A percentile compares a stretch with the other conserved stretches of the same genome.
Conservation (phyloP, 108 stramenopile species). For the Chaetoceros muelleri region DNA sequence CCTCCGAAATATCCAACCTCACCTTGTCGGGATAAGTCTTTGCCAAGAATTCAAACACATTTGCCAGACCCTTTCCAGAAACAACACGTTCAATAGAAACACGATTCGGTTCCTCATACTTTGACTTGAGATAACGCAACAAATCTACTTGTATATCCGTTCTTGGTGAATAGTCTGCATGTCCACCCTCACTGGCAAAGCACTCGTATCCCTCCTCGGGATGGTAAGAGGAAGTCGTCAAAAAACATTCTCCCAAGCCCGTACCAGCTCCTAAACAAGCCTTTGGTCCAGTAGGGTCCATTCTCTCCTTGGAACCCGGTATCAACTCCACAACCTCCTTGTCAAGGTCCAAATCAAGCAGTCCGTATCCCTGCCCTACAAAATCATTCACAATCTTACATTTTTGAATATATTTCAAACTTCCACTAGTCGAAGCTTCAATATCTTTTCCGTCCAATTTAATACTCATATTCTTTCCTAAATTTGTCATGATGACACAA, state of each 20-base stretch:
- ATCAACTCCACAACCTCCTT: slow-evolving; percentile 44
- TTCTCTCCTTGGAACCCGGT: slow-evolving; percentile 33
- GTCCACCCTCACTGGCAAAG: slow-evolving; percentile 94
- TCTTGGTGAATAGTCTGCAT: slow-evolving; percentile 88
- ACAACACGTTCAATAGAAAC: slow-evolving; percentile 94
- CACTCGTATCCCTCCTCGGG: slow-evolving; percentile 65
- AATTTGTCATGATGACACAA: slow-evolving; percentile 69
- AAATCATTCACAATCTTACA: slow-evolving; percentile 93
- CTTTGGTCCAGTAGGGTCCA: slow-evolving; percentile 65
- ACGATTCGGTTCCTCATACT: slow-evolving; percentile 48
- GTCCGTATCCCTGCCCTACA: slow-evolving; percentile 92
- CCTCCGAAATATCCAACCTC: slow-evolving; percentile 44
- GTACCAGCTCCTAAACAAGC: slow-evolving; percentile 95
- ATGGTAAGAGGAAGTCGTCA: slow-evolving; percentile 43
- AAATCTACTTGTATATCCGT: slow-evolving; percentile 66
- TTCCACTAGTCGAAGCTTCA: slow-evolving; percentile 21
- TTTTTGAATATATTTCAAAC: slow-evolving; percentile 26
- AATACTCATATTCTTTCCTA: slow-evolving; percentile 31
- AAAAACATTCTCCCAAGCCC: slow-evolving; percentile 91
- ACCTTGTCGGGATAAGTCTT: slow-evolving; percentile 66
- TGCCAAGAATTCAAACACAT: slow-evolving; percentile 91
- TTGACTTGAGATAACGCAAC: slow-evolving; percentile 46
- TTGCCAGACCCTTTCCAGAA: slow-evolving; percentile 88
- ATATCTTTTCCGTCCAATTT: slow-evolving; percentile 60
- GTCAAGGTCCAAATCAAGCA: slow-evolving; percentile 68